These are phyloP conservation scores for Picea sitchensis DNA, from an alignment of 75 land plant genomes.

Conservation along the genomic window DNA sequence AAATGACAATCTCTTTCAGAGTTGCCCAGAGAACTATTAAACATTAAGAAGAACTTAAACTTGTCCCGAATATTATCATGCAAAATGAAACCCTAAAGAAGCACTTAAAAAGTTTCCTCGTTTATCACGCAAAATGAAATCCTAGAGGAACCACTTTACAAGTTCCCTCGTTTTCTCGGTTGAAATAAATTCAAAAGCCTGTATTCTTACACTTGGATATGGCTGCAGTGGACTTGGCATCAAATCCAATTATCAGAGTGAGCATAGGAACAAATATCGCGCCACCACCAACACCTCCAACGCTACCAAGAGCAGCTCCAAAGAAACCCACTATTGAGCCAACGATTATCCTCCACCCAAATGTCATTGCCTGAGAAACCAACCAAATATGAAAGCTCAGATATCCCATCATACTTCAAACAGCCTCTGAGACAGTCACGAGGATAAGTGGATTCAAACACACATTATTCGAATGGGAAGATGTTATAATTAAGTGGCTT, in stretches of 20 bases:
- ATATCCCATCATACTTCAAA: not conserved
- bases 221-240: slow-evolving; percentile 73
- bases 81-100: not conserved
- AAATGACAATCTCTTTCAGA: no score
- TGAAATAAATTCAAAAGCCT: not conserved
- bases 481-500: not conserved
- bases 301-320: slow-evolving; percentile 77
- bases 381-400: not conserved
- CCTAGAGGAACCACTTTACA: no score
- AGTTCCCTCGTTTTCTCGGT: no score
- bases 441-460: not conserved
- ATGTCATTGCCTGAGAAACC: slow-evolving; percentile 29
- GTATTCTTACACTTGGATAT: slow-evolving; percentile 73
- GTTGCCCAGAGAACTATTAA: no score
- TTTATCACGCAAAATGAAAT: no score
- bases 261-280: slow-evolving; percentile 88
- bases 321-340: slow-evolving; percentile 55
- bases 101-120: no score
- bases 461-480: not conserved
- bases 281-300: slow-evolving; percentile 88
- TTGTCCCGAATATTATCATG: not conserved
- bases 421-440: not conserved
- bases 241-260: slow-evolving; percentile 65
- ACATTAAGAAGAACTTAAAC: not conserved
- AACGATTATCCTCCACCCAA: slow-evolving; percentile 63